Conservation (phyloP, 148 eudicot genomes). For the Vaccinium myrtillus region DNA sequence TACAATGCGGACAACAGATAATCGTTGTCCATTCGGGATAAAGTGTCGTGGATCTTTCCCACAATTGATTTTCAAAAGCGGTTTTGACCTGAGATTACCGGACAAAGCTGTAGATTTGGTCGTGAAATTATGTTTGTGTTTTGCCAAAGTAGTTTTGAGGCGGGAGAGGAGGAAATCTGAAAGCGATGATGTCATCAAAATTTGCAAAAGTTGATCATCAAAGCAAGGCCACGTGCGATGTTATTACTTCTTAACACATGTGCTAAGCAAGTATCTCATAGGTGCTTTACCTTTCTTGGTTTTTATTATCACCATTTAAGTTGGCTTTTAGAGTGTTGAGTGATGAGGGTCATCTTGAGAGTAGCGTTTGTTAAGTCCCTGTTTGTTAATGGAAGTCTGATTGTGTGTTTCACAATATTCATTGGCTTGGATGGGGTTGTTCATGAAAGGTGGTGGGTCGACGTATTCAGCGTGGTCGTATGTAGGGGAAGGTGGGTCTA, state of each 20-base stretch:
- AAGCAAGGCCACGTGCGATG: slow-evolving; percentile 25
- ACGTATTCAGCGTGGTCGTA: slow-evolving; percentile 26
- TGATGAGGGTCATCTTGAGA: slow-evolving; percentile 18
- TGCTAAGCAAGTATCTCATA: slow-evolving; percentile 25
- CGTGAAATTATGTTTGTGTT: too few species aligned
- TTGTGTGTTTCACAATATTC: background rate
- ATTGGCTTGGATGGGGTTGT: background rate
- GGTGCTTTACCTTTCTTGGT: slow-evolving; percentile 19
- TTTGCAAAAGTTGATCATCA: slow-evolving; percentile 26
- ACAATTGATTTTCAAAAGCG: too few species aligned
- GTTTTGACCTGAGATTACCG: too few species aligned
- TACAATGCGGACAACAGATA: too few species aligned
- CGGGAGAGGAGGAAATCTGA: too few species aligned
- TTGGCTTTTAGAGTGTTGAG: slow-evolving; percentile 28
- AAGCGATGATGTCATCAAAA: too few species aligned
- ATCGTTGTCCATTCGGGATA: too few species aligned
- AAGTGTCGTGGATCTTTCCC: too few species aligned
- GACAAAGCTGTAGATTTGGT: too few species aligned
- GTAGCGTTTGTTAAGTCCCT: background rate
- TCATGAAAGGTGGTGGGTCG: slow-evolving; percentile 24
- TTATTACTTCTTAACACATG: too few species aligned
- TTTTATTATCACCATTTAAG: background rate
- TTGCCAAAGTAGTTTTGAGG: too few species aligned
- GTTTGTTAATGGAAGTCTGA: too few species aligned
- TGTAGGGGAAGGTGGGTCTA: slow-evolving; percentile 27